Evolutionary conservation across 1,284 basidiomycete species (phyloP), one percentile per base, ranked within the genome.

Genomic region (Trichosporon inkin): DNA sequence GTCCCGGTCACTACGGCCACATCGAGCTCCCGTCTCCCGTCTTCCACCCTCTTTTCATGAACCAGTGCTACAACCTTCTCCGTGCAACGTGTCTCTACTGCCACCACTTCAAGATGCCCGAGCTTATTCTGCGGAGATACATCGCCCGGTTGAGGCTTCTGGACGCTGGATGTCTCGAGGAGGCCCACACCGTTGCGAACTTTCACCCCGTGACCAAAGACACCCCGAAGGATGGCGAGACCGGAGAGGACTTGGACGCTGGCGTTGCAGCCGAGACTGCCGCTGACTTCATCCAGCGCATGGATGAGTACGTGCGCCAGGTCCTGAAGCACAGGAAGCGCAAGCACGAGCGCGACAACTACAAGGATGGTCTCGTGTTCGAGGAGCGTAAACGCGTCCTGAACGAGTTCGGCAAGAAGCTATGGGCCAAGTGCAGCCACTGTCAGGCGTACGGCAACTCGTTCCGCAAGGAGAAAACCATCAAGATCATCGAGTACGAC

Each of bases 41-140:
- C 13, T 99, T 90, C 76, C 95, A 99, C 75, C 96, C 96, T 0
- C 82, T 99, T 32, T 99, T 98, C 80, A 93, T 99, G 87, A 83
- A 84, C 53, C 92, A 96, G 72, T 88, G 90, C 82, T 94, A 88
- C 78, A 88, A 89, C 67, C 79, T 99, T 55, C 81, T 99, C 14
- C 86, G 93, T 56, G 88, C 88, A 44, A 88, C 87, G n/a, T 99
- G 96, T 80, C 80, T 96, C 73, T 98, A 90, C 80, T 99, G 96
- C 79, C 95, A 99, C 78, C 85, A 84, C 68, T 97, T 99, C 81
- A 92, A 95, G 79, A 80, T 89, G 70, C 83, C 83, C 64, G 83
- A 87, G 69, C 82, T 86, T n/a, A 81, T 84, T 78, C 77, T 91
- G 49, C 84, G 84, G 69, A 90, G 88, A 80, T 95, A 88, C 74